A percentile compares a stretch with the other conserved stretches of the same genome.
These are phyloP conservation scores for Dactylellina haptotyla DNA, from an alignment of 2,329 filamentous ascomycete genomes.

Conservation along the genomic window DNA sequence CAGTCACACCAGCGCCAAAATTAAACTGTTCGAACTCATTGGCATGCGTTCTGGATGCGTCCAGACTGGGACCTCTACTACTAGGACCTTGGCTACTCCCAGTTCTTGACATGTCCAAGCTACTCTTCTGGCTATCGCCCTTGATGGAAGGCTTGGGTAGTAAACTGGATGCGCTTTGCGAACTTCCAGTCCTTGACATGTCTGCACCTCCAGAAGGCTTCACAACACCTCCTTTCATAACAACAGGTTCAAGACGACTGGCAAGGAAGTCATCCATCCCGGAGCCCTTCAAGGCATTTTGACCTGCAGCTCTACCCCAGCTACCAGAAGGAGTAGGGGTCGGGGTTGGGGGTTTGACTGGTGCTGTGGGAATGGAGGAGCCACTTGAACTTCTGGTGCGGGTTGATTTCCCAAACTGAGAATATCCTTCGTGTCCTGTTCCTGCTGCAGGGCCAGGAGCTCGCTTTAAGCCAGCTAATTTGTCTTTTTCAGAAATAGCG, in stretches of 20 bases:
- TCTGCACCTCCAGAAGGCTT: constrained; percentile 60
- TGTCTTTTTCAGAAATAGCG: constrained; percentile 31
- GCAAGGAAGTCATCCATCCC: constrained; percentile 65
- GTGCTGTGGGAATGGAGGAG: constrained; percentile 37
- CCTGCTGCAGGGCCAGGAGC: constrained; percentile 79
- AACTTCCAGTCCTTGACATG: constrained; percentile 62
- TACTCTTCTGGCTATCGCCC: constrained; percentile 47
- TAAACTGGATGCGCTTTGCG: constrained; percentile 48
- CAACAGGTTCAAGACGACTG: constrained; percentile 65
- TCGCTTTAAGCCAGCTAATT: constrained; percentile 3
- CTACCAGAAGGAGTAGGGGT: constrained; percentile 40
- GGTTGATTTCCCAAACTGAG: constrained; percentile 32
- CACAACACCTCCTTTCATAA: constrained; percentile 65
- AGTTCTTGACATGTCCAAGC: constrained; percentile 36
- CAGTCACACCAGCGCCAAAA: constrained; percentile 31
- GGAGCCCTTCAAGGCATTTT: constrained; percentile 61
- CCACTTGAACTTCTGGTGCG: constrained; percentile 46
- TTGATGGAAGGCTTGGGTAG: constrained; percentile 30
- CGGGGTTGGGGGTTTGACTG: constrained; percentile 20
- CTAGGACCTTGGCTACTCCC: constrained; percentile 41
- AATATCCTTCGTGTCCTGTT: constrained; percentile 90
- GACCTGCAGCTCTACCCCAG: constrained; percentile 61
- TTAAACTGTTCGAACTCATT: constrained; percentile 43
- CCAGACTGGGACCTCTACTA: constrained; percentile 43
- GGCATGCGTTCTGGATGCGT: constrained; percentile 14